Percentiles rank a stretch among this genome's conserved stretches.
Conservation (phyloP, 352 stramenopile genomes). For the Phytophthora tubulina region DNA sequence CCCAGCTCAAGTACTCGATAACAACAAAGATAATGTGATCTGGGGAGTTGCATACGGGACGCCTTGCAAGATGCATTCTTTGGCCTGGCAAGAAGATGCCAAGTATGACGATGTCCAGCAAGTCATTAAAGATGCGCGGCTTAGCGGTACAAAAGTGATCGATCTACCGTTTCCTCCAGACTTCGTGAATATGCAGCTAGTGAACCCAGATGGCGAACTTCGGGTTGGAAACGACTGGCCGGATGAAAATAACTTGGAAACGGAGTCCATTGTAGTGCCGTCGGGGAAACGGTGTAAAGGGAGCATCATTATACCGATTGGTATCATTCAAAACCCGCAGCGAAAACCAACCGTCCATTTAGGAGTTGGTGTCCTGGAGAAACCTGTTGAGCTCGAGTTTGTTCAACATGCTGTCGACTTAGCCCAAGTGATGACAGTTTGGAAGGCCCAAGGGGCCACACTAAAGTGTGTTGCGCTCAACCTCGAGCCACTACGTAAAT, state of each 20-base stretch:
- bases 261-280: background rate
- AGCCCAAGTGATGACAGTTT: background rate
- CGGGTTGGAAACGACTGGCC: background rate
- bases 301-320: conserved; percentile 20
- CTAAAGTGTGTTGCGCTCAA: background rate
- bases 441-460: background rate
- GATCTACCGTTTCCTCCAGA: conserved; percentile 24
- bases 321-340: background rate
- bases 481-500: no score
- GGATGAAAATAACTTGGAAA: conserved; percentile 15
- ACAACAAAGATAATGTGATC: conserved; percentile 12
- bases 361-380: conserved; percentile 3
- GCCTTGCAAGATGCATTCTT: conserved; percentile 19
- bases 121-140: no score
- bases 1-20: conserved; percentile 22
- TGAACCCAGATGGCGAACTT: background rate
- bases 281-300: background rate
- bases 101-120: background rate
- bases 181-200: conserved; percentile 13
- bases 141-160: no score
- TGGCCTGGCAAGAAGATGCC: conserved; percentile 25
- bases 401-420: background rate
- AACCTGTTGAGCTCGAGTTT: conserved; percentile 2
- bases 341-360: conserved; percentile 9
- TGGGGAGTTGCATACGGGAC: conserved; percentile 24